phyloP scores from a whole-genome alignment of 768 basidiomycete species.

The Lepiota venenata region DNA sequence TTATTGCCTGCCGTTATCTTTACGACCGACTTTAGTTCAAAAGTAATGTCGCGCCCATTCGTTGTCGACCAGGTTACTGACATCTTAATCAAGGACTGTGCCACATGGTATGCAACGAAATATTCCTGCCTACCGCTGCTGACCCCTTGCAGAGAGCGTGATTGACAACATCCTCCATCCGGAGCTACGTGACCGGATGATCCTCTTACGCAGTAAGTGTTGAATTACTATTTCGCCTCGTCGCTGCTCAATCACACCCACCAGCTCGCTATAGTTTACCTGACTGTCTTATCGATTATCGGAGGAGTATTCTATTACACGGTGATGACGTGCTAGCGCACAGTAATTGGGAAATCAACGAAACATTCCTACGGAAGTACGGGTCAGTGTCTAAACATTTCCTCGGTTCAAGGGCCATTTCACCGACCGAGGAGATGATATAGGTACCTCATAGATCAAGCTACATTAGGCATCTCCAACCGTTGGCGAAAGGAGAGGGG shows the following conservation, averaged over 20 bases:
- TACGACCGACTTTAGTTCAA: conserved; percentile 88
- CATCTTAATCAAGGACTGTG: conserved; percentile 50
- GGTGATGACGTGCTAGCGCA: conserved; percentile 92
- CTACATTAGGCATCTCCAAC: conserved; percentile 70
- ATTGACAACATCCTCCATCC: conserved; percentile 90
- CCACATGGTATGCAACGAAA: conserved; percentile 60
- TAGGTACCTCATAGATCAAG: conserved; percentile 78
- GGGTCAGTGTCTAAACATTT: conserved; percentile 44
- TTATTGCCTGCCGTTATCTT: conserved; percentile 85
- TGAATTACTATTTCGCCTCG: background rate
- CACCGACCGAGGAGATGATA: conserved; percentile 1
- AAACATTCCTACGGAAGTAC: conserved; percentile 80
- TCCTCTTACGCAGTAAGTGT: conserved; percentile 74
- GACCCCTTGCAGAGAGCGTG: conserved; percentile 61
- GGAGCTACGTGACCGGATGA: conserved; percentile 87
- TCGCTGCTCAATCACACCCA: background rate
- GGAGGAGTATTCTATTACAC: conserved; percentile 68
- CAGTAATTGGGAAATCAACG: conserved; percentile 85
- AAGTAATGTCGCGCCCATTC: conserved; percentile 37
- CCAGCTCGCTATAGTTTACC: conserved; percentile 76
- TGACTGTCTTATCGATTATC: conserved; percentile 75
- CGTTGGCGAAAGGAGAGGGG: conserved; percentile 88
- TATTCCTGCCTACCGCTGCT: conserved; percentile 9
- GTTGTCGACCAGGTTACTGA: conserved; percentile 13
- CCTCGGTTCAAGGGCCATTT: background rate